phyloP scores from a whole-genome alignment of 1,284 basidiomycete genomes.

The Cystobasidium slooffiae region DNA sequence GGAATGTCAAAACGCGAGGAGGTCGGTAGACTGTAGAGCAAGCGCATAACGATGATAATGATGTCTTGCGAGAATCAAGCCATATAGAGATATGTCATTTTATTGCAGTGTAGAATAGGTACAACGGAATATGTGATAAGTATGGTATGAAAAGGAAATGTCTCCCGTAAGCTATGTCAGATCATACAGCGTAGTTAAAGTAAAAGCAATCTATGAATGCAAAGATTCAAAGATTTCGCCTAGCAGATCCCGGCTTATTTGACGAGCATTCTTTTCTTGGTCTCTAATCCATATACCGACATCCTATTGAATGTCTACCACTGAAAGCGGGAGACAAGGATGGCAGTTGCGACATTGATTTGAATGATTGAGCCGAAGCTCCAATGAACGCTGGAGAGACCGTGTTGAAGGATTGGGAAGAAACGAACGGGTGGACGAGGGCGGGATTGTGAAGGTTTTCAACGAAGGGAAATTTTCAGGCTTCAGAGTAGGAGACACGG shows the following conservation, averaged over 20 bases:
- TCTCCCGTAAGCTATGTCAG: conserved; percentile 44
- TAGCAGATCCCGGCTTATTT: conserved; percentile 44
- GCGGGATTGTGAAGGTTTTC: not conserved
- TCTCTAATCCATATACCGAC: conserved; percentile 23
- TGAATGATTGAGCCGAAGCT: conserved; percentile 10
- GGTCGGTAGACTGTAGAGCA: not conserved
- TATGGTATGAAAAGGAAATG: conserved; percentile 5
- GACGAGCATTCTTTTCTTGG: conserved; percentile 43
- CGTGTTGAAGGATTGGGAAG: not conserved
- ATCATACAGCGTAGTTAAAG: conserved; percentile 28
- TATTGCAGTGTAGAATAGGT: not conserved
- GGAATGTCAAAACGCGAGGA: too few relatives aligned
- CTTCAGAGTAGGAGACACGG: not conserved
- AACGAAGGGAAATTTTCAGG: not conserved
- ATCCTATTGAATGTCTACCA: conserved; percentile 1
- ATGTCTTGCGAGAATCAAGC: too few relatives aligned
- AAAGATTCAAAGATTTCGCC: conserved; percentile 10
- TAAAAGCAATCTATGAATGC: not conserved
- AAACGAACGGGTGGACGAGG: not conserved
- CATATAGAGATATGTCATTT: not conserved
- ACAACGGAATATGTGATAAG: not conserved
- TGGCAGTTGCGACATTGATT: conserved; percentile 24
- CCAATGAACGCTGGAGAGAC: conserved; percentile 29
- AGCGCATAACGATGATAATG: too few relatives aligned
- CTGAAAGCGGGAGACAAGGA: not conserved